Base-by-base conservation (phyloP, 2,329 filamentous ascomycete genomes). In the Endoconidiophora polonica region DNA sequence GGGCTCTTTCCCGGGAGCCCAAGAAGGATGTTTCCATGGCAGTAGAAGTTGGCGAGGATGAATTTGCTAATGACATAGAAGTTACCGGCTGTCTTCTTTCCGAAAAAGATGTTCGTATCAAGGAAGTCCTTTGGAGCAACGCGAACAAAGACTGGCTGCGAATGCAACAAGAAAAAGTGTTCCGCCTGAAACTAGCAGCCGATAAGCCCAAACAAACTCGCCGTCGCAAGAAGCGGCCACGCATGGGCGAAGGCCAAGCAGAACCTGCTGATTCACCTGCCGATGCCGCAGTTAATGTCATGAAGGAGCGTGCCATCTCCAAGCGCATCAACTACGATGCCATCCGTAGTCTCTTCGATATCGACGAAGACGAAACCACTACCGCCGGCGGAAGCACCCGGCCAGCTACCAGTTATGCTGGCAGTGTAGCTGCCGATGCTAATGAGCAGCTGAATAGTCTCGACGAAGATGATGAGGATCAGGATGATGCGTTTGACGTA, bases 131-230 rank as follows among this genome's bases (percentile, higher is more conserved):
- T 48, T 98, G 91, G 91, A 79, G 94, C 41, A 88, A 90, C 53
- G 81, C 88, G 61, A 96, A 98, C 64, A 87, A 91, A 61, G 86
- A 93, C 57, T 98, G 88, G 76, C 71, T 98, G 38, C 83, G 90
- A 6, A 76, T 79, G 45, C 83, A 93, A 60, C 87, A 95, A 60
- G 79, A 84, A 54, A 94, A 91, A 63, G 72, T 83, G 5, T 81
- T 93, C 51, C 76, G 83, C 38, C 76, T 79, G 53, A 85, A 87
- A 63, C 67, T 76, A 54, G 75, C 74, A 53, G 72, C 71, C 7
- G 72, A 65, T 58, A 68, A 63, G 56, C 73, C 69, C 50, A 83
- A 72, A 65, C 73, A 70, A 50, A 72, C 66, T n/a, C 69, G 76
- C 22, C 73, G 73, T 48, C 68, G 73, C 23, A 67, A 69, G 54